Conservation (phyloP, 768 basidiomycete genomes). For the Boletus pseudopeckii region DNA sequence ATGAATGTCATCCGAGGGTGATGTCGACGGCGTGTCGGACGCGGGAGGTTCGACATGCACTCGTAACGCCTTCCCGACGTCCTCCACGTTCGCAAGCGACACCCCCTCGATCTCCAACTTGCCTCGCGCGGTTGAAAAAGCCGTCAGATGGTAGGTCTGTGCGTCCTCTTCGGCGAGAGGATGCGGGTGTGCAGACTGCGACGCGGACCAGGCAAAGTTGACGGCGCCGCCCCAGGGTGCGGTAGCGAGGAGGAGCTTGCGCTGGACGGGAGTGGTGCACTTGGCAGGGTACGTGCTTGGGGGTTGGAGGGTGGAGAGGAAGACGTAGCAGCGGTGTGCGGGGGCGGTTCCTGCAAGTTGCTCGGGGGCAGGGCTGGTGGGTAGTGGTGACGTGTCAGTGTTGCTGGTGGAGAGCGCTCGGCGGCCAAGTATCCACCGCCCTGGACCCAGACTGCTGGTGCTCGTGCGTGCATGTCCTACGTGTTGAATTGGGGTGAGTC, state of each 20-base stretch:
- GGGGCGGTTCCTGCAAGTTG: slow-evolving; percentile 50
- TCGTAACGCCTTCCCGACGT: slow-evolving; percentile 36
- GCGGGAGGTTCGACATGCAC: slow-evolving; percentile 32
- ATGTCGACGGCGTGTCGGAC: slow-evolving; percentile 7
- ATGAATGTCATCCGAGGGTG: slow-evolving; percentile 29
- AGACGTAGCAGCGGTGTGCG: slow-evolving; percentile 50
- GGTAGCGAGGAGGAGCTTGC: slow-evolving; percentile 44
- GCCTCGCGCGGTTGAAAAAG: slow-evolving; percentile 48
- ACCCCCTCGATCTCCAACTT: slow-evolving; percentile 49
- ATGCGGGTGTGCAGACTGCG: slow-evolving; percentile 14
- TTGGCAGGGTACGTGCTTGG: slow-evolving; percentile 49
- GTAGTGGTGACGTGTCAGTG: background rate
- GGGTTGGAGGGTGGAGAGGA: slow-evolving; percentile 50
- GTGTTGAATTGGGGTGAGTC: background rate
- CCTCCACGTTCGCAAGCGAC: slow-evolving; percentile 48
- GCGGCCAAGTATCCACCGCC: background rate
- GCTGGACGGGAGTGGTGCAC: slow-evolving; percentile 47
- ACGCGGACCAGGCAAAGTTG: slow-evolving; percentile 57
- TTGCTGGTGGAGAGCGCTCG: slow-evolving; percentile 8
- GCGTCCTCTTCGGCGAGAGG: slow-evolving; percentile 5
- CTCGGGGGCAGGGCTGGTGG: background rate
- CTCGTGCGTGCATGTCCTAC: no score
- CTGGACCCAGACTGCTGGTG: background rate
- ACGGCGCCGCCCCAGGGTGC: slow-evolving; percentile 51
- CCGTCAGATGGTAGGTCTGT: slow-evolving; percentile 40